Percentiles rank a stretch among this genome's conserved stretches.
These are phyloP conservation scores for Mallotus nudiflorus DNA, from an alignment of 345 rosid genomes.

Conservation along the genomic window DNA sequence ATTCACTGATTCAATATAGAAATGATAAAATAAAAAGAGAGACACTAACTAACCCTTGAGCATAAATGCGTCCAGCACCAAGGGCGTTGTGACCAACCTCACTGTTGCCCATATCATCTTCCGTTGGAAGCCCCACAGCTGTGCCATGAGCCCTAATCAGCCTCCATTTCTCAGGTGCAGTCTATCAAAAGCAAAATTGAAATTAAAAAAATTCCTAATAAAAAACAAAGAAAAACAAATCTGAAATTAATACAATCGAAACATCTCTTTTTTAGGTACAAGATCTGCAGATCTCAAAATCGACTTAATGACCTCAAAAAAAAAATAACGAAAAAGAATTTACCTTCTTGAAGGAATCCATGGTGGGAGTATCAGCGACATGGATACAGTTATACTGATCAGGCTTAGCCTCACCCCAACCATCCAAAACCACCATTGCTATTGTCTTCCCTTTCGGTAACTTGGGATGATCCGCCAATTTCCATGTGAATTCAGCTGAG, in stretches of 20 bases:
- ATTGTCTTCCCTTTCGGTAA: slow-evolving; percentile 75
- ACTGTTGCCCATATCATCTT: slow-evolving; percentile 99
- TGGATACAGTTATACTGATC: slow-evolving; percentile 90
- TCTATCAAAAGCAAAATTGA: slow-evolving; percentile 31
- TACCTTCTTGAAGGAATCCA: slow-evolving; percentile 88
- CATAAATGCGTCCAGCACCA: slow-evolving; percentile 93
- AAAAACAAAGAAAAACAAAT: no score
- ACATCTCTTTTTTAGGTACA: no score
- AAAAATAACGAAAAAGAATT: neutral
- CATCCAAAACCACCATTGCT: slow-evolving; percentile 86
- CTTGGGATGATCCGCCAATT: slow-evolving; percentile 76
- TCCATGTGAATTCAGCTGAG: slow-evolving; percentile 43
- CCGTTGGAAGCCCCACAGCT: slow-evolving; percentile 93
- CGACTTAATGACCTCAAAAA: no score
- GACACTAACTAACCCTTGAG: slow-evolving; percentile 79
- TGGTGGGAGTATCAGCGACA: slow-evolving; percentile 81
- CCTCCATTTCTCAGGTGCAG: slow-evolving; percentile 85
- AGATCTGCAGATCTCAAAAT: no score
- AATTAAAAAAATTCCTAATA: no score
- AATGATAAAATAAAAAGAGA: neutral
- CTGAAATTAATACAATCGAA: no score
- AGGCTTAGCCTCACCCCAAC: slow-evolving; percentile 92
- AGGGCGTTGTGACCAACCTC: slow-evolving; percentile 99
- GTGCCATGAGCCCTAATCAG: slow-evolving; percentile 84
- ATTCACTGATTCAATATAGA: neutral